A percentile compares a stretch with the other conserved stretches of the same genome.
Conservation (phyloP, 2,329 filamentous ascomycete species). For the Aspergillus alliaceus region DNA sequence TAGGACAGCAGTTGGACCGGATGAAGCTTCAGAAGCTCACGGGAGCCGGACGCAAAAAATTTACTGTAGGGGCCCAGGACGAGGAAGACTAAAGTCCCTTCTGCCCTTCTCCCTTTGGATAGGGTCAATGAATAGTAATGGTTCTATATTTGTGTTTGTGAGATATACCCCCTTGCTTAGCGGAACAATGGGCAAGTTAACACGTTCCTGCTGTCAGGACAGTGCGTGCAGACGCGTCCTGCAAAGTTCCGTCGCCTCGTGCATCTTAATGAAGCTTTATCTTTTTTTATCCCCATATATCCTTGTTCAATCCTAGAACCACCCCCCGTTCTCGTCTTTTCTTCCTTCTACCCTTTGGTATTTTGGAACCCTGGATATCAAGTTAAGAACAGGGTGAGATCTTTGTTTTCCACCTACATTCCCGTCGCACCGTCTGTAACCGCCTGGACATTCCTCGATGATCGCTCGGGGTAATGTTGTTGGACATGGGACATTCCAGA, state of each 20-base stretch:
- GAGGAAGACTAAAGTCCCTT: constrained; percentile 54
- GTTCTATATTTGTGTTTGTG: constrained; percentile 17
- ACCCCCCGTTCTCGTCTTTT: constrained; percentile 14
- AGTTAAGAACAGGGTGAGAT: constrained; percentile 12
- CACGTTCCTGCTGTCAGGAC: constrained; percentile 39
- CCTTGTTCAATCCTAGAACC: constrained; percentile 19
- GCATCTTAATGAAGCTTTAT: constrained; percentile 21
- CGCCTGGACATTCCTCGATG: constrained; percentile 33
- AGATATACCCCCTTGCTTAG: constrained; percentile 34
- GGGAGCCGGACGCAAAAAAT: constrained; percentile 77
- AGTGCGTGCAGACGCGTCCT: constrained; percentile 28
- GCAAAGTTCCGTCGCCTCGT: constrained; percentile 28
- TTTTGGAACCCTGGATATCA: constrained; percentile 19
- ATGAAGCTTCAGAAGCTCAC: constrained; percentile 87
- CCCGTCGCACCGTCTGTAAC: constrained; percentile 27
- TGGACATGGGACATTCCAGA: constrained; percentile 34
- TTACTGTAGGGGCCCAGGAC: constrained; percentile 74
- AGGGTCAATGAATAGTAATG: constrained; percentile 25
- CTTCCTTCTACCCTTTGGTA: constrained; percentile 16
- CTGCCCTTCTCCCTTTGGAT: constrained; percentile 32
- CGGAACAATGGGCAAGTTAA: constrained; percentile 18
- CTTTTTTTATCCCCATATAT: constrained; percentile 22
- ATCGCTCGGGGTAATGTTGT: constrained; percentile 21
- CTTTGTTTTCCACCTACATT: constrained; percentile 30
- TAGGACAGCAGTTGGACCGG: constrained; percentile 85